These are phyloP conservation scores for Mycosarcoma maydis DNA, from an alignment of 1,284 basidiomycete species.

Conservation along the genomic window DNA sequence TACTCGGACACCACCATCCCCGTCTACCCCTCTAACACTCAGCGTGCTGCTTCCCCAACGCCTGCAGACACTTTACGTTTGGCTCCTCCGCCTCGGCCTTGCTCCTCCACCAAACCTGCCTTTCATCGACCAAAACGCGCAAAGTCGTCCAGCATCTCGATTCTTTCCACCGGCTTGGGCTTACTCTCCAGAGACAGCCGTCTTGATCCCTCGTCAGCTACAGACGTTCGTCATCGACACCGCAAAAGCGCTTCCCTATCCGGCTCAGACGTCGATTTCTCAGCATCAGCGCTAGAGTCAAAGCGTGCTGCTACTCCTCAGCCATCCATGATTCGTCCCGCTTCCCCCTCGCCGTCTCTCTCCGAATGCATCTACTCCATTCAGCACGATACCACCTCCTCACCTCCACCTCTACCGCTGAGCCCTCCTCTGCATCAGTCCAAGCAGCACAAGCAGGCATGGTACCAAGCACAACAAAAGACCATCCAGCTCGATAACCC, in stretches of 20 bases:
- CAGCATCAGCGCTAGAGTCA: constrained; percentile 8
- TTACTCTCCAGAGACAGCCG: constrained; percentile 12
- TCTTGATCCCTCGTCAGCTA: neutral
- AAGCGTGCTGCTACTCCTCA: constrained; percentile 20
- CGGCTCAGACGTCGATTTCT: constrained; percentile 27
- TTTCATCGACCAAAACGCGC: constrained; percentile 32
- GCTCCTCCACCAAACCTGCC: constrained; percentile 28
- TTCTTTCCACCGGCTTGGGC: constrained; percentile 27
- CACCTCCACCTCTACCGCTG: neutral
- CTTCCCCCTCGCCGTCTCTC: constrained; percentile 33
- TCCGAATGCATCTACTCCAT: constrained; percentile 13
- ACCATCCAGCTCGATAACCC: constrained; percentile 39
- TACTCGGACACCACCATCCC: constrained; percentile 7
- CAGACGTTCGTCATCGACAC: constrained; percentile 10
- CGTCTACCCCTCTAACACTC: neutral
- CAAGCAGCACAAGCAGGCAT: constrained; percentile 45
- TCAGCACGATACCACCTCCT: neutral
- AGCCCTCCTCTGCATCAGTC: constrained; percentile 7
- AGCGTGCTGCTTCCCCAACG: constrained; percentile 3
- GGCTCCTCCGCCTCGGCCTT: constrained; percentile 35
- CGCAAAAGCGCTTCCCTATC: constrained; percentile 40
- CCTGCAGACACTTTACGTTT: constrained; percentile 14
- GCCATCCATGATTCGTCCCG: constrained; percentile 17
- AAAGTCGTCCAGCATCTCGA: constrained; percentile 48
- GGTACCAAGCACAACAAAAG: constrained; percentile 51